A percentile compares a stretch with the other conserved stretches of the same genome.
Evolutionary conservation across 2,329 filamentous ascomycete species (phyloP).

Genomic region (Stachybotrys chlorohalonatus): DNA sequence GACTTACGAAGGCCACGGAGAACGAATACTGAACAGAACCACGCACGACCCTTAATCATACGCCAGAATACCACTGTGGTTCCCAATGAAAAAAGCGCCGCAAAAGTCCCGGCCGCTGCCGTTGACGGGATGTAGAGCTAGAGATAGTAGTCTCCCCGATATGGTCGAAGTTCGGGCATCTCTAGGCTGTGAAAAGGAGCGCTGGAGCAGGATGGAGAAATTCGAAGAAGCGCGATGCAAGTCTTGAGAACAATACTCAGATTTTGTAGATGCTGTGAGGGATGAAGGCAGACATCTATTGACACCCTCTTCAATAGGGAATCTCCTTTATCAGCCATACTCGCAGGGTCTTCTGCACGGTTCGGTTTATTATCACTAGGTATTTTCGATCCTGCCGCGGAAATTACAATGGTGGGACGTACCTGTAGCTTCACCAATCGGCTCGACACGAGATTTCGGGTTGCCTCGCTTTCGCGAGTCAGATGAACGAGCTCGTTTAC

Average conservation of each 20-base stretch:
- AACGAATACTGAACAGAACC: constrained; percentile 20
- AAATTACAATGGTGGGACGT: not conserved
- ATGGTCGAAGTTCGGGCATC: constrained; percentile 1
- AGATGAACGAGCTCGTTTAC: too few species aligned
- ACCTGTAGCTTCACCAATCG: not conserved
- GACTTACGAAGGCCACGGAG: constrained; percentile 38
- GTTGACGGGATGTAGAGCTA: constrained; percentile 2
- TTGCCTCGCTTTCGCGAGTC: not conserved
- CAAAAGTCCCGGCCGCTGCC: constrained; percentile 1
- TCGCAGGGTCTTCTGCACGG: not conserved
- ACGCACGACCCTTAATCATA: constrained; percentile 1
- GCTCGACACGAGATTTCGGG: not conserved
- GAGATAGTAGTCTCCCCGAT: constrained; percentile 1
- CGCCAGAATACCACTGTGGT: not conserved
- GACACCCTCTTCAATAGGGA: not conserved
- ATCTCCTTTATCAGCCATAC: not conserved
- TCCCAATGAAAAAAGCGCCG: not conserved
- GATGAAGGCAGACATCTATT: not conserved
- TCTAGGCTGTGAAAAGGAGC: not conserved
- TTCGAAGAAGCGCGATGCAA: not conserved
- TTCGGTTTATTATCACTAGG: not conserved
- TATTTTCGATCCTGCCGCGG: not conserved
- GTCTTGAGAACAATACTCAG: not conserved
- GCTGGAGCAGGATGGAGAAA: not conserved
- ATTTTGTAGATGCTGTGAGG: not conserved